Evolutionary conservation across 225 moss, liverwort and hornwort genomes (phyloP), one percentile per base, ranked within the genome.

Genomic region (Takakia lepidozioides): DNA sequence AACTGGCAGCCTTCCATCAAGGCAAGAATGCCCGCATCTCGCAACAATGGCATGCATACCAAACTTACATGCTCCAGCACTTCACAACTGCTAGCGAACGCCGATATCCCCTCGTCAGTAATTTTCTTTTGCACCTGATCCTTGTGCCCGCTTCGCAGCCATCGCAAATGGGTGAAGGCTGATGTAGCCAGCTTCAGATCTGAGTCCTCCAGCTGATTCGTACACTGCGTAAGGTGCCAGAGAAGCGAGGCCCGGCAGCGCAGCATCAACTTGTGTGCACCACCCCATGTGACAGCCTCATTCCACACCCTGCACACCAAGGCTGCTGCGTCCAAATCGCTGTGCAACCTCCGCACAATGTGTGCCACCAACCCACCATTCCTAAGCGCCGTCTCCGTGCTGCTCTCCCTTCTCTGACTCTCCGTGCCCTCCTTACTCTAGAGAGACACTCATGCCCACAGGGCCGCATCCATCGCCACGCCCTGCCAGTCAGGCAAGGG

Each of bases 291-390:
- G 25, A 86, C 80, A 13, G 75, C 83, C 46, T 90, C 86, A 36
- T 83, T 80, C 90, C 90, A 90, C 46, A 78, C 62, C 61, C 72
- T 74, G 60, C 86, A 86, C 28, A 90, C 90, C 20, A 86, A 22
- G 28, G 77, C 83, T 36, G 86, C 90, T 3, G 85, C 65, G 42
- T 90, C 90, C 46, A 66, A 55, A 4, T 80, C 75, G 18, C 63
- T 75, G 40, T 74, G 62, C 30, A 90, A 55, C 28, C 60, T 80
- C 32, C 70, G 78, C 20, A 83, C 85, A 25, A 90, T 71, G 43
- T 61, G 73, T 10, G 75, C 58, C 15, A 90, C 77, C 34, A 86
- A 49, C 10, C 77, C 80, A 10, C 65, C 74, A 24, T 86, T 75
- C 14, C 86, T 76, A 63, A 86, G 48, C 11, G 83, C 90, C 61